These are phyloP conservation scores for Ensete ventricosum DNA, from an alignment of 176 grass and related monocot species.

Conservation along the genomic window DNA sequence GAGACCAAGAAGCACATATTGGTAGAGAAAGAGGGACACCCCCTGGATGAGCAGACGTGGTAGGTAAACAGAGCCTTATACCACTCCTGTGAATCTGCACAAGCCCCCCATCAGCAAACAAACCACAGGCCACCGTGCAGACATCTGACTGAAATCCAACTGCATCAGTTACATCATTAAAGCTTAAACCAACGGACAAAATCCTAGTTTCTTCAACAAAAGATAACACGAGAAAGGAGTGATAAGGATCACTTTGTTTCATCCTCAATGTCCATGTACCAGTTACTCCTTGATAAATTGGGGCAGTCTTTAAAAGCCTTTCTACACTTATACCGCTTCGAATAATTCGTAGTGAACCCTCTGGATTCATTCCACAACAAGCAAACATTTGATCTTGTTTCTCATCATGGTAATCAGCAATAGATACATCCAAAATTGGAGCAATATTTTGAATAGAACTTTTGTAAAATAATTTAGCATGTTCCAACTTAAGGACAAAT, in stretches of 20 bases:
- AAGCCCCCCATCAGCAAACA: conserved; percentile 69
- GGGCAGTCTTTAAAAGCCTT: conserved; percentile 66
- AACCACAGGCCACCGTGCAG: conserved; percentile 93
- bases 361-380: conserved; percentile 91
- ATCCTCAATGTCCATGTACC: conserved; percentile 89
- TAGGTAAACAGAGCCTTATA: conserved; percentile 89
- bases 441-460: conserved; percentile 81
- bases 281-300: conserved; percentile 85
- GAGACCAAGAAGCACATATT: conserved; percentile 61
- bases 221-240: conserved; percentile 94
- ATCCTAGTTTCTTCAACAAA: conserved; percentile 98
- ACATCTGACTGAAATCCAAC: conserved; percentile 81
- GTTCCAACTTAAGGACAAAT: conserved; percentile 66
- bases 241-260: conserved; percentile 71
- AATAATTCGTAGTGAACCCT: conserved; percentile 79
- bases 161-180: conserved; percentile 87
- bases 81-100: conserved; percentile 89
- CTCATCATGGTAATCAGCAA: conserved; percentile 87
- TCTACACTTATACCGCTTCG: conserved; percentile 91
- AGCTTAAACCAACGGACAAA: conserved; percentile 90
- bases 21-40: conserved; percentile 54
- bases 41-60: conserved; percentile 59
- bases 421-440: conserved; percentile 83
- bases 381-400: conserved; percentile 96
- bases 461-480: conserved; percentile 59